Evolutionary conservation across 2,329 filamentous ascomycete species (phyloP), one percentile per base, ranked within the genome.

Genomic region (Thermothelomyces thermophilus): DNA sequence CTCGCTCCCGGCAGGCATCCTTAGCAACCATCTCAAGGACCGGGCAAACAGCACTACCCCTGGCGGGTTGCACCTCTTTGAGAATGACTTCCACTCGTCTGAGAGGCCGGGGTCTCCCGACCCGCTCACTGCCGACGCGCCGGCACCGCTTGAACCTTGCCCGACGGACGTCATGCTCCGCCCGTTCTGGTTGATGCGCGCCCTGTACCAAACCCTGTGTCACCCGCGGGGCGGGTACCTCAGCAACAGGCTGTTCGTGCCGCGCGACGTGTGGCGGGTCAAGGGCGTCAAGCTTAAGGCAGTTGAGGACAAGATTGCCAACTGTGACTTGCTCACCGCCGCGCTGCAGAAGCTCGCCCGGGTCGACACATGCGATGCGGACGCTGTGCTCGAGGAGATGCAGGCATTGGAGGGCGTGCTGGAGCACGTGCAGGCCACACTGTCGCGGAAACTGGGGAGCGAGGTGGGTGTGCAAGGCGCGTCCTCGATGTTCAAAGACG

Each of bases 161-260:
- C 93, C 93, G 1, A 87, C 86, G 31, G 89, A 94, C 35, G 84
- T 85, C 52, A 77, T 96, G 61, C 75, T 97, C n/a, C 83, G 93
- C 17, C 94, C 93, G 2, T 98, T 96, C 67, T 98, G 93, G 93
- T 75, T 98, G 39, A 95, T 98, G 88, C 83, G 93, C 48, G 90
- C 87, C 54, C 76, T 98, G 22, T 95, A 93, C 64, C 89, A 96
- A 65, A 95, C 90, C 0, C 81, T 98, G 39, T 86, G 84, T 16
- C 91, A 98, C 62, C 89, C 91, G 2, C 83, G 89, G 20, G 93
- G 93, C 33, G 93, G 90, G 14, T 98, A 96, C 64, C 64, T 98
- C 17, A 95, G 90, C 46, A 91, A 84, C 19, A 90, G 90, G 60
- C 77, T 98, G 0, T 98, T 98, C 63, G 79, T 98, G 5, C 90